Evolutionary conservation across 192 early-diverging fungal genomes (phyloP).

Genomic region (Rhizophagus sp.): DNA sequence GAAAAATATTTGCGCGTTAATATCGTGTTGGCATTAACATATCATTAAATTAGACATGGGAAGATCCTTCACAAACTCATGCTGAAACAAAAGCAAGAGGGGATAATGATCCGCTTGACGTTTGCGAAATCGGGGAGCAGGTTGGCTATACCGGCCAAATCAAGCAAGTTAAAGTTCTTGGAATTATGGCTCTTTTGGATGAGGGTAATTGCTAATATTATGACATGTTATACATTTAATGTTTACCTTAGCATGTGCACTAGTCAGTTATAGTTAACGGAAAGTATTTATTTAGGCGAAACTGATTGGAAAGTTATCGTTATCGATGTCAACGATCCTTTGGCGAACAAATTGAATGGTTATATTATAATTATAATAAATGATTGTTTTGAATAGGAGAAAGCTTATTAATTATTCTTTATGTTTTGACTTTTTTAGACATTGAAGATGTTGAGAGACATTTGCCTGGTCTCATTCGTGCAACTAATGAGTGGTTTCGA

Average conservation of each 20-base stretch:
- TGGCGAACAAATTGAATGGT: constrained; percentile 95
- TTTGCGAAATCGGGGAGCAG: constrained; percentile 96
- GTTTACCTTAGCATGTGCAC: neutral
- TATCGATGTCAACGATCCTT: constrained; percentile 97
- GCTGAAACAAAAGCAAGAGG: constrained; percentile 94
- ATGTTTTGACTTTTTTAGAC: constrained; percentile 47
- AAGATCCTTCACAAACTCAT: constrained; percentile 89
- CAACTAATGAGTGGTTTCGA: constrained; percentile 99
- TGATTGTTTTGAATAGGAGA: neutral
- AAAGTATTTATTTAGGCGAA: constrained; percentile 52
- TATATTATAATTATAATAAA: neutral
- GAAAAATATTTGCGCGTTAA: neutral
- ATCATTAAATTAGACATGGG: constrained; percentile 78
- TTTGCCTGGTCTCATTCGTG: constrained; percentile 92
- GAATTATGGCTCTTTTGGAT: constrained; percentile 98
- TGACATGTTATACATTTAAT: neutral
- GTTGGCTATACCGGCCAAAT: constrained; percentile 92
- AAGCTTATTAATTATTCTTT: neutral
- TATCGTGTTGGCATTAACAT: too few species aligned
- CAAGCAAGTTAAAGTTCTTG: constrained; percentile 99
- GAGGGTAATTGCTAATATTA: constrained; percentile 61
- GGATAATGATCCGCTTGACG: constrained; percentile 98
- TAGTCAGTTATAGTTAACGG: neutral
- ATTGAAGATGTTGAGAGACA: constrained; percentile 99
- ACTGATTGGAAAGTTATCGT: constrained; percentile 99